Base-by-base conservation (phyloP, 1,139 yeast species). In the Meyerozyma guilliermondii region DNA sequence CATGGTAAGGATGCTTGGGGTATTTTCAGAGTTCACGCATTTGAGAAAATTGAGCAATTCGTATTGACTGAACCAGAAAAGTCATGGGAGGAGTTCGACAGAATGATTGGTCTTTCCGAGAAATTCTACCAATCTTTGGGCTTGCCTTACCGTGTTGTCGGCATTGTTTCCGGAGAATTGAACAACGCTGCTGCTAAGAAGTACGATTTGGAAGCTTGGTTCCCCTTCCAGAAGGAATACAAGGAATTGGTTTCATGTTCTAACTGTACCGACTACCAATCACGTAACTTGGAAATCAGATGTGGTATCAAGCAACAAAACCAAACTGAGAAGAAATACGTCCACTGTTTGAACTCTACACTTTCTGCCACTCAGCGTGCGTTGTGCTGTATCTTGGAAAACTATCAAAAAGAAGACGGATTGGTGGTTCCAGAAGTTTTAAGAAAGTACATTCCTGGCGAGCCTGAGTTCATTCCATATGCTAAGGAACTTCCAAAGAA, bases 1-100 rank as follows among this genome's bases (percentile, higher is more conserved):
- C 98, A 92, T 62, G 99, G 99, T 67, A 92, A 92, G 69, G 99
- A 92, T 62, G 98, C 99, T 39, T 94, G 99, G 98, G 98, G 99
- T 70, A 91, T 94, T 55, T 92, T 92, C 82, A 84, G 99, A 71
- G 98, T 92, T 46, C 99, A 92, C 64, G 95, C 95, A 45, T 92
- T 92, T 61, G 98, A 94, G 71, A 92, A 92, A 73, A 88, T 92
- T 59, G 99, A 92, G 74, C 98, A 94, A 71, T 92, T 91, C 63
- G 86, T 87, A 53, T 68, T 92, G 57, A 84, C 98, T 46, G 98
- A 92, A 74, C 98, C 98, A 46, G 98, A 91, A 65, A 88, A 91
- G 62, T 91, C 98, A 6, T 92, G 98, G 98, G 81, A 78, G 49
- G 98, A 91, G 76, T 92, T 94, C 58, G 97, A 92, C 63, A 80